Conservation (phyloP, 1,284 basidiomycete species). For the Abortiporus biennis region DNA sequence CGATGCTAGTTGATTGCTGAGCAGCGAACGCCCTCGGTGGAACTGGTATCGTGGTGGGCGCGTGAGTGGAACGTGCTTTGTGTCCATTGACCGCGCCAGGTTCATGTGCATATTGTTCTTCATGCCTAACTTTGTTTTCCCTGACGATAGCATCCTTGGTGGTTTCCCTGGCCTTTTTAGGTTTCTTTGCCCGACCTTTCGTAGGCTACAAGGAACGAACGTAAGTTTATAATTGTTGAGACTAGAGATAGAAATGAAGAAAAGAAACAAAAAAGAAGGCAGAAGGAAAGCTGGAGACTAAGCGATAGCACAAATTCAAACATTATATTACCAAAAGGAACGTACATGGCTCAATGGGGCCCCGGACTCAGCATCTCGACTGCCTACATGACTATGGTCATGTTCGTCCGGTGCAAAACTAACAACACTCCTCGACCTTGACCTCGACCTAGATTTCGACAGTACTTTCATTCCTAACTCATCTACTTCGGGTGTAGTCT, state of each 20-base stretch:
- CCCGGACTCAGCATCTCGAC: slow-evolving; percentile 20
- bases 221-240: neutral
- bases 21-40: too few species aligned
- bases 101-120: too few species aligned
- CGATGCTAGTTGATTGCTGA: too few species aligned
- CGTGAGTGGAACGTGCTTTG: too few species aligned
- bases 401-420: slow-evolving; percentile 22
- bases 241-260: neutral
- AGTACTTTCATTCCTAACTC: slow-evolving; percentile 51
- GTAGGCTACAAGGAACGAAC: slow-evolving; percentile 55
- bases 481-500: slow-evolving; percentile 33
- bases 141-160: slow-evolving; percentile 4
- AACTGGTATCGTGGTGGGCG: too few species aligned
- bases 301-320: slow-evolving; percentile 20
- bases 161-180: slow-evolving; percentile 40
- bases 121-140: too few species aligned
- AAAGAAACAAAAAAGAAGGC: slow-evolving; percentile 16
- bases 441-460: slow-evolving; percentile 25
- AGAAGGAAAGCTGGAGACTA: slow-evolving; percentile 16
- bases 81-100: too few species aligned
- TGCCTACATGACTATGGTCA: slow-evolving; percentile 27
- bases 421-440: slow-evolving; percentile 20
- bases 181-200: slow-evolving; percentile 59
- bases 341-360: slow-evolving; percentile 78
- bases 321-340: slow-evolving; percentile 58